Base-by-base conservation (phyloP, 2,329 filamentous ascomycete species). In the Teratosphaeriaceae sp. region DNA sequence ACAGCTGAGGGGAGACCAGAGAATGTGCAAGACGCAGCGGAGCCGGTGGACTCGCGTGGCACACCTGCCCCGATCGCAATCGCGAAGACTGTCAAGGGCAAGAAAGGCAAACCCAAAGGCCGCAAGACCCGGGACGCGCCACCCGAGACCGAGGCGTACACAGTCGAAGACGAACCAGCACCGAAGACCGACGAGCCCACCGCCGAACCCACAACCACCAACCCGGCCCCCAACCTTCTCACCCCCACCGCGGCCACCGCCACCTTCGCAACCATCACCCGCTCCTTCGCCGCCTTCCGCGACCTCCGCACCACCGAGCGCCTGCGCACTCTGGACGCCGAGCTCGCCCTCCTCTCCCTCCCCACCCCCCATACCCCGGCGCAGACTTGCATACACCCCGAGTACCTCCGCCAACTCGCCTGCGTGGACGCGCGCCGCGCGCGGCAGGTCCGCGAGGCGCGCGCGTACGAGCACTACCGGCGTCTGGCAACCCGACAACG, bases 271-370 rank as follows among this genome's bases (percentile, higher is more conserved):
- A 77, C 79, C 15, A 84, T 98, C 33, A 90, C 97, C 62, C 84
- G 84, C 62, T 86, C 92, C 60, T 98, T 98, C 67, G 80, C 83
- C 46, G 77, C 84, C 15, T 86, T 97, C 59, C 79, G 88, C 57
- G 88, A 88, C 51, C 82, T 80, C 82, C 76, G 96, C 31, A 92
- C 89, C 64, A 87, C 92, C 59, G 90, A 97, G 64, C 80, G 88
- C 49, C 76, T 98, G 18, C 82, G 85, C 39, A 82, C 86, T 57
- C 73, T 94, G 43, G 88, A 94, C 49, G 69, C 72, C 39, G 80
- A 84, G 63, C 67, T 84, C 38, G 72, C 76, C 35, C 71, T 81
- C 63, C 69, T 84, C 36, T n/a, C n/a, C n/a, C n/a, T n/a, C n/a
- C n/a, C n/a, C n/a, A n/a, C n/a, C n/a, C n/a, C n/a, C n/a, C n/a